Evolutionary conservation across 495 filamentous ascomycete species (phyloP).

Genomic region (Penicillium roqueforti): DNA sequence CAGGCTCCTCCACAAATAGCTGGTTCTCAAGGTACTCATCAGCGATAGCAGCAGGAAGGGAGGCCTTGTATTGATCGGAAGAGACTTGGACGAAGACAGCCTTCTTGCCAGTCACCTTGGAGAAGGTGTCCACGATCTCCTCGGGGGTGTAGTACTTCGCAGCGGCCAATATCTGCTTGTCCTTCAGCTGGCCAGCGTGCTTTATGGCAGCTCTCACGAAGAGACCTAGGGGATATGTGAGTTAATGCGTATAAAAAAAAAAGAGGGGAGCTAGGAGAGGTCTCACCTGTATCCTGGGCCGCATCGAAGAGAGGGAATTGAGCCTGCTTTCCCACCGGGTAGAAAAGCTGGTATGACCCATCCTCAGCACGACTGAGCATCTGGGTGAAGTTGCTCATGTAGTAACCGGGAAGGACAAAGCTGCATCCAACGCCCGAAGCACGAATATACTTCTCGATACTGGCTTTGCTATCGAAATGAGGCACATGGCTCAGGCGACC

Average conservation of each 20-base stretch:
- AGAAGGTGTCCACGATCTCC: conserved; percentile 47
- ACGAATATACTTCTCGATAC: conserved; percentile 40
- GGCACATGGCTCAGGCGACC: conserved; percentile 19
- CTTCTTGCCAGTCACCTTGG: conserved; percentile 44
- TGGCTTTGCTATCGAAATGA: conserved; percentile 38
- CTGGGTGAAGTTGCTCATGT: conserved; percentile 49
- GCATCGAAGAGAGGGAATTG: conserved; percentile 52
- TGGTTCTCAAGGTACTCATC: conserved; percentile 53
- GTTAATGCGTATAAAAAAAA: neutral
- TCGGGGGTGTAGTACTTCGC: conserved; percentile 45
- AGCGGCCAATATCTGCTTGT: conserved; percentile 36
- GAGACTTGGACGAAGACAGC: conserved; percentile 41
- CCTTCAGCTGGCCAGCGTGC: conserved; percentile 18
- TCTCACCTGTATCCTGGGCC: conserved; percentile 47
- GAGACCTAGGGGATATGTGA: conserved; percentile 10
- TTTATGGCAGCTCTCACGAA: conserved; percentile 50
- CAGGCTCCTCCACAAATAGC: conserved; percentile 44
- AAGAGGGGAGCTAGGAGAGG: neutral
- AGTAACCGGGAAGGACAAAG: conserved; percentile 55
- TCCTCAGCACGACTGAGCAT: conserved; percentile 20
- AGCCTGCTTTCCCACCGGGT: conserved; percentile 24
- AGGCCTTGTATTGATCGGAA: conserved; percentile 42
- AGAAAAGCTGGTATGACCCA: conserved; percentile 13
- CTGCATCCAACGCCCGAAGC: conserved; percentile 43
- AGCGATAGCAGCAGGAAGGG: conserved; percentile 36